Percentiles rank a stretch among this genome's conserved stretches.
phyloP scores from a whole-genome alignment of 371 early-diverging fungal genomes.

The Mortierella sp. region DNA sequence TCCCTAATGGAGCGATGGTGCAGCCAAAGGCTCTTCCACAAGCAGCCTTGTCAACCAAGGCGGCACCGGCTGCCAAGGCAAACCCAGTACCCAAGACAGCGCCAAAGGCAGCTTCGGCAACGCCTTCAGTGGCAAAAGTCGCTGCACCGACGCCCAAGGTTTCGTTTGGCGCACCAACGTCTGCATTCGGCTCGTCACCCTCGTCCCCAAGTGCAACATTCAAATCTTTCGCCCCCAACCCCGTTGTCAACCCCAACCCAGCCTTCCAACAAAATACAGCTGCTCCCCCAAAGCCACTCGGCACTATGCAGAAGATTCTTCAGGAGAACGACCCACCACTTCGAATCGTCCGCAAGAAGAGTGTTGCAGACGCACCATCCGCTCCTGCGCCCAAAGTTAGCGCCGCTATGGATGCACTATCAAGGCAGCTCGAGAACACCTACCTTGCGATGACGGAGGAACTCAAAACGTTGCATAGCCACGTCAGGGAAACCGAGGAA shows the following conservation, averaged over 20 bases:
- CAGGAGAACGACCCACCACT: constrained; percentile 31
- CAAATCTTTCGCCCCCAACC: constrained; percentile 20
- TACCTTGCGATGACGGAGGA: constrained; percentile 54
- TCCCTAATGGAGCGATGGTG: constrained; percentile 32
- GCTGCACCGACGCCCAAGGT: constrained; percentile 13
- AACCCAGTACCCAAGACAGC: neutral
- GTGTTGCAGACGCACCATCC: constrained; percentile 18
- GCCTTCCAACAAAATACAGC: constrained; percentile 33
- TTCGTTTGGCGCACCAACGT: constrained; percentile 12
- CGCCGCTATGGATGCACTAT: constrained; percentile 50
- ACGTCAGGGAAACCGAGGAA: constrained; percentile 47
- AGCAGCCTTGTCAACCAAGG: neutral
- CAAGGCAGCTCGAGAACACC: constrained; percentile 50
- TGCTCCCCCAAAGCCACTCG: constrained; percentile 5
- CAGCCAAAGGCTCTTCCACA: constrained; percentile 21
- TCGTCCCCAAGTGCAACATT: neutral
- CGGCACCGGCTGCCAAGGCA: constrained; percentile 7
- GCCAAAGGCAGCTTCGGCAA: constrained; percentile 13
- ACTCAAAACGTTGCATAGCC: constrained; percentile 34
- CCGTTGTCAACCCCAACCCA: constrained; percentile 32
- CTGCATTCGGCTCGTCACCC: constrained; percentile 11
- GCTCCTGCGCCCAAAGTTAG: constrained; percentile 46
- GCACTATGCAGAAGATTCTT: constrained; percentile 31
- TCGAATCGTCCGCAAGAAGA: constrained; percentile 32
- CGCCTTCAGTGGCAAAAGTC: neutral